Percentiles rank a stretch among this genome's conserved stretches.
phyloP scores from a whole-genome alignment of 2,329 filamentous ascomycete genomes.

The Cephalotrichum gorgonifer region DNA sequence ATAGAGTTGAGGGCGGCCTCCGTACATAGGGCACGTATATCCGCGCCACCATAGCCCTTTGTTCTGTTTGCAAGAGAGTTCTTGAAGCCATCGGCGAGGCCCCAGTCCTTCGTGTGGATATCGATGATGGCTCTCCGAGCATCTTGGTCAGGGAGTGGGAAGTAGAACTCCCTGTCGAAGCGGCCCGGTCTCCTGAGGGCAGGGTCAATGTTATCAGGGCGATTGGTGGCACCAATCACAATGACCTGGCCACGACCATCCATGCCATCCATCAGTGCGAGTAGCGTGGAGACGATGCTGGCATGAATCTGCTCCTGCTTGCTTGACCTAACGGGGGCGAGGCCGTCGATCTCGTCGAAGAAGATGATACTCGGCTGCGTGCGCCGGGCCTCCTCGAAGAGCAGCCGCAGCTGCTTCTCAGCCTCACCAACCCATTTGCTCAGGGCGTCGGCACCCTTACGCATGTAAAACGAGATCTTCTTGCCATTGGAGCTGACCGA shows the following conservation, averaged over 20 bases:
- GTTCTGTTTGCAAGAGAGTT: conserved; percentile 75
- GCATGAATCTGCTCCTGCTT: conserved; percentile 99
- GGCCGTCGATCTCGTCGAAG: conserved; percentile 87
- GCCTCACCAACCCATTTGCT: conserved; percentile 99
- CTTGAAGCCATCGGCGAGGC: conserved; percentile 70
- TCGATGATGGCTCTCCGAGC: conserved; percentile 80
- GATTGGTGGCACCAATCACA: conserved; percentile 96
- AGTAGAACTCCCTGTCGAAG: conserved; percentile 97
- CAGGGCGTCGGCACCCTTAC: conserved; percentile 92
- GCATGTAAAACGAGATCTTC: conserved; percentile 99
- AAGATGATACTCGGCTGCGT: conserved; percentile 99
- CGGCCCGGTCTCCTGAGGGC: conserved; percentile 88
- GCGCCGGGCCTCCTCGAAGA: conserved; percentile 92
- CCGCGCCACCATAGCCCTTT: conserved; percentile 94
- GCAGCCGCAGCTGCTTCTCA: conserved; percentile 81
- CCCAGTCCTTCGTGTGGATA: conserved; percentile 94
- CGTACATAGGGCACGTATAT: conserved; percentile 86
- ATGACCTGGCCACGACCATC: conserved; percentile 97
- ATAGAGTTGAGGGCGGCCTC: conserved; percentile 94
- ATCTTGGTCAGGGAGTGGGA: conserved; percentile 75
- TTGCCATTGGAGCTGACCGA: conserved; percentile 80
- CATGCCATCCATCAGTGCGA: conserved; percentile 96
- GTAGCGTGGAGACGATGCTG: conserved; percentile 89
- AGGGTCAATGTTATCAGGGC: conserved; percentile 91
- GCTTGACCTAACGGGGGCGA: conserved; percentile 90